Evolutionary conservation across 2,329 filamentous ascomycete genomes (phyloP), one percentile per base, ranked within the genome.

Genomic region (Niveomyces coronatus): DNA sequence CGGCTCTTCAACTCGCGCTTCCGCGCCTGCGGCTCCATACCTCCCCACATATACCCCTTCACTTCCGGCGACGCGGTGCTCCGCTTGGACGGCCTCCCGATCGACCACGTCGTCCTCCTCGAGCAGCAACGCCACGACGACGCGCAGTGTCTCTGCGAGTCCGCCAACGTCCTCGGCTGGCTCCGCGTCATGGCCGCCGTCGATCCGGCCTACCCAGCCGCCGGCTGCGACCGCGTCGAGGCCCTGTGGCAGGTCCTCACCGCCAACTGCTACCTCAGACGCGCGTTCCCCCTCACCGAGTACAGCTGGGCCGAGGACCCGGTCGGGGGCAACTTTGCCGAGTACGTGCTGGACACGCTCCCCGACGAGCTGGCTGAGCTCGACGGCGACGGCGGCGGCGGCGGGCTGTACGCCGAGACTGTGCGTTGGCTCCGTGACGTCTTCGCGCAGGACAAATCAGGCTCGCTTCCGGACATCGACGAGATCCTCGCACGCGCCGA

Each of bases 231-330:
- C 22, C 32, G 32, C n/a, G 39, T 32, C 20, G 39, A 41, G 33
- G 39, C 34, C 22, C 33, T 41, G 33, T 41, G 39, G 39, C 32
- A 36, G 32, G 34, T 36, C 9, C 39, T 41, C 16, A 41, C 28
- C 16, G 39, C 39, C 15, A 36, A 41, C 33, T 41, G 39, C 28
- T 36, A 36, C 20, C 27, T 36, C 6, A 36, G 37, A 22, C 27
- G 32, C 6, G n/a, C 39, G 5, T 41, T 41, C 17, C 37, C 37
- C 6, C 37, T 39, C 24, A 33, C 37, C 2, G 37, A n/a, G 10
- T 39, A 39, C 14, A 33, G 30, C 37, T 39, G 30, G 11, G 37
- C 37, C 24, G 37, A 39, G 24, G 37, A 39, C 13, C 37, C 37
- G 14, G 37, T 39, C 14, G 37, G 37, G 9, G 30, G 34, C 17